A percentile compares a stretch with the other conserved stretches of the same genome.
phyloP scores from a whole-genome alignment of 257 asterid genomes.

The Gardenia jasminoides region DNA sequence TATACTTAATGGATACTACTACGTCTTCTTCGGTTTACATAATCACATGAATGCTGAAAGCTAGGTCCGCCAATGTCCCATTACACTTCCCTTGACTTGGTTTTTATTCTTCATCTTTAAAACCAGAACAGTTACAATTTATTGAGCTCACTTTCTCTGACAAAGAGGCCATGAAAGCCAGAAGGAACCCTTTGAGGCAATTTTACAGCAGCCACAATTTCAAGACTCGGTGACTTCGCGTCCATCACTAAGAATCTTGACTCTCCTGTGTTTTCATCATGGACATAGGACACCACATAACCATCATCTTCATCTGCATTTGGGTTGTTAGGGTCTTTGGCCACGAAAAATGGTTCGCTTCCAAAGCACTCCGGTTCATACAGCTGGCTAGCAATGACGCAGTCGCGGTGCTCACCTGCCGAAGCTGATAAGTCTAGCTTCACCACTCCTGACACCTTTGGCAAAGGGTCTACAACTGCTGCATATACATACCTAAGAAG shows the following conservation, averaged over 20 bases:
- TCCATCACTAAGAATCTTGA: slow-evolving; percentile 74
- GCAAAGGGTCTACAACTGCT: slow-evolving; percentile 41
- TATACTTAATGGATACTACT: too few species aligned
- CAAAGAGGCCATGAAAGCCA: slow-evolving; percentile 78
- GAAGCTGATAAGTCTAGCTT: slow-evolving; percentile 39
- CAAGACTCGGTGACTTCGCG: slow-evolving; percentile 61
- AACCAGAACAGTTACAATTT: slow-evolving; percentile 23
- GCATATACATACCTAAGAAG: slow-evolving; percentile 37
- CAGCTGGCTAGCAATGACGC: slow-evolving; percentile 34
- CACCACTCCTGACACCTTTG: slow-evolving; percentile 40
- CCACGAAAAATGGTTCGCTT: slow-evolving; percentile 46
- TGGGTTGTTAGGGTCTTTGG: slow-evolving; percentile 31
- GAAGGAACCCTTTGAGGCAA: slow-evolving; percentile 72
- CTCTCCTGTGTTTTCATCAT: slow-evolving; percentile 60
- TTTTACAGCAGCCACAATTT: slow-evolving; percentile 60
- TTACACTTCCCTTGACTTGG: too few species aligned
- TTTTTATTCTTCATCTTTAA: not conserved
- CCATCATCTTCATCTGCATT: slow-evolving; percentile 72
- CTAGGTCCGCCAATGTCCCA: too few species aligned
- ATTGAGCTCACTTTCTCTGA: slow-evolving; percentile 43
- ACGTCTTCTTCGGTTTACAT: too few species aligned
- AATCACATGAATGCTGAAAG: too few species aligned
- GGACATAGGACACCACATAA: slow-evolving; percentile 55
- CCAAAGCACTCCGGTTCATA: slow-evolving; percentile 34
- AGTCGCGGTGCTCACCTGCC: slow-evolving; percentile 34